Base-by-base conservation (phyloP, 805 yeast species). In the Saturnispora bothae region DNA sequence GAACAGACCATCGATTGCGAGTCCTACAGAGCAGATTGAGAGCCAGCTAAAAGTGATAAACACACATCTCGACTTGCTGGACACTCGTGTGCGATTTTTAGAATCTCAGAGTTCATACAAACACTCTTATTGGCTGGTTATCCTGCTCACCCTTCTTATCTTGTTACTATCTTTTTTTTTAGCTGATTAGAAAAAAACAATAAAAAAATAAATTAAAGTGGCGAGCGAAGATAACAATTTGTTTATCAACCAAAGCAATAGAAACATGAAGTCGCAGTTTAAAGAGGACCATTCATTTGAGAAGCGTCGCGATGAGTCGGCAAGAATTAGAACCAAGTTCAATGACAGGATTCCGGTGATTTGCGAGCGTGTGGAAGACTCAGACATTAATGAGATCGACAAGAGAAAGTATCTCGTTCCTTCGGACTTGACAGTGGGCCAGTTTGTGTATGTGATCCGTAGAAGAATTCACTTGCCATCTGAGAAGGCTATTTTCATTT, bases 321-420 rank as follows among this genome's bases (percentile, higher is more conserved):
- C 81, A 48, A 78, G 96, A 54, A 89, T 89, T 55, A 76, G 85
- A 46, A 78, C 81, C 53, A 83, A 88, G 60, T 92, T 88, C 65
- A 69, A 73, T 40, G 95, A 92, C 59, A 74, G 98, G 49, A 85
- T 92, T 44, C 98, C 99, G 3, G 96, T 82, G 20, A 89, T 92
- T 54, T 92, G 98, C 60, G 98, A 92, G 65, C 81, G 88, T 64
- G 96, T 88, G 28, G 97, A 88, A 63, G 89, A 89, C 64, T 80
- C 94, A 26, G 96, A 92, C 57, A 83, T 92, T 47, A 94, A 94
- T 33, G 92, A 86, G 49, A 88, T 92, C 55, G 99, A 92, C 62
- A 92, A 92, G 71, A 82, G 95, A 61, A 92, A 92, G 66, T 92
- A 92, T 58, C 71, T 92, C 48, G 98, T 92, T 9, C 98, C 98